Percentiles rank a stretch among this genome's conserved stretches.
Evolutionary conservation across 495 filamentous ascomycete genomes (phyloP).

Genomic region (Podospora pseudoanserina): DNA sequence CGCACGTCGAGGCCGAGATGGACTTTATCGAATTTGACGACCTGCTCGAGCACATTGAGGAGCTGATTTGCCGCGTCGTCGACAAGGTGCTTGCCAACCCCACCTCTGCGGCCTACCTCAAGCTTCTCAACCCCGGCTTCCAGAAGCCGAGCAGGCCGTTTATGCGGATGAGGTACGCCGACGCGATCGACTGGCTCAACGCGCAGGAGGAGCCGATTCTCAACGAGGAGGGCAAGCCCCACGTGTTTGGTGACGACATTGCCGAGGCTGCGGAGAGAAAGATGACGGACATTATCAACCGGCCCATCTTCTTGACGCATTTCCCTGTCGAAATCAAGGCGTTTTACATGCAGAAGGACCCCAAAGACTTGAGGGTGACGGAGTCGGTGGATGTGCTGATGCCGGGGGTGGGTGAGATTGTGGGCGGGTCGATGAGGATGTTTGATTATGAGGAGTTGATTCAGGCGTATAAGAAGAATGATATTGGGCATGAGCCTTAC

Average conservation of each 20-base stretch:
- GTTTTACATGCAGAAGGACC: conserved; percentile 98
- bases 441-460: conserved; percentile 88
- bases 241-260: conserved; percentile 95
- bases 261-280: conserved; percentile 93
- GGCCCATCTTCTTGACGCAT: conserved; percentile 93
- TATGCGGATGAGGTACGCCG: conserved; percentile 89
- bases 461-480: conserved; percentile 80
- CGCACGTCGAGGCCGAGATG: conserved; percentile 93
- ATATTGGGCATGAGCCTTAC: conserved; percentile 80
- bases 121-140: conserved; percentile 86
- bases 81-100: conserved; percentile 70
- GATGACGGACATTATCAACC: conserved; percentile 96
- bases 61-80: conserved; percentile 83
- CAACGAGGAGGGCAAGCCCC: conserved; percentile 88
- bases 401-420: conserved; percentile 82
- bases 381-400: conserved; percentile 96
- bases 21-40: conserved; percentile 95
- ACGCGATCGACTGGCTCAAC: conserved; percentile 90
- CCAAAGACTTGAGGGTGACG: conserved; percentile 76
- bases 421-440: conserved; percentile 96
- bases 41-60: conserved; percentile 85
- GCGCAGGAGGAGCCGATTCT: conserved; percentile 72
- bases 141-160: conserved; percentile 80
- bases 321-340: conserved; percentile 98
- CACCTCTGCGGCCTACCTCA: conserved; percentile 62